These are phyloP conservation scores for Colletotrichum graminicola DNA, from an alignment of 2,329 filamentous ascomycete species.

Conservation along the genomic window DNA sequence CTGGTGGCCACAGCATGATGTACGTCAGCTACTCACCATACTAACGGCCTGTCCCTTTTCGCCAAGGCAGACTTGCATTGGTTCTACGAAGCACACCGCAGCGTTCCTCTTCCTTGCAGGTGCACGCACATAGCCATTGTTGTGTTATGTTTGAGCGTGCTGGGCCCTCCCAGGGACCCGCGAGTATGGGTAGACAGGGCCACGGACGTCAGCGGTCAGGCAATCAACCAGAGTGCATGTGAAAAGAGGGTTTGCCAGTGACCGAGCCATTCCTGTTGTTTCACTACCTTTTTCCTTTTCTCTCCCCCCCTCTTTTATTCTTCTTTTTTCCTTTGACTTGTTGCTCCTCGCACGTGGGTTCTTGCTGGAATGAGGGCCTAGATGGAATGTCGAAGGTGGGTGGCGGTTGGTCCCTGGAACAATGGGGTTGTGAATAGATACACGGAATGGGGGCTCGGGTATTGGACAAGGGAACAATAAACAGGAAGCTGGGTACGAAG, in stretches of 20 bases:
- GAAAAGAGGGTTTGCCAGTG: constrained; percentile 13
- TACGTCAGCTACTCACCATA: constrained; percentile 23
- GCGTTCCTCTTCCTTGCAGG: constrained; percentile 5
- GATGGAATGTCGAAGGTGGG: not conserved
- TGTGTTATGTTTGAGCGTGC: not conserved
- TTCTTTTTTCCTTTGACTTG: not conserved
- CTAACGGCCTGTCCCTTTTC: constrained; percentile 32
- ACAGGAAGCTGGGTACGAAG: not conserved
- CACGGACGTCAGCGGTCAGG: not conserved
- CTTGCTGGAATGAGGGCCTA: constrained; percentile 3
- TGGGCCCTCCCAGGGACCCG: not conserved
- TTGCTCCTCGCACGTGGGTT: not conserved
- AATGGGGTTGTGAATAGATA: constrained; percentile 7
- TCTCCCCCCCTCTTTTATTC: no score
- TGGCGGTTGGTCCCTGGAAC: not conserved
- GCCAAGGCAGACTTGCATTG: constrained; percentile 25
- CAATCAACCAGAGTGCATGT: not conserved
- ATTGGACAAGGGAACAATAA: not conserved
- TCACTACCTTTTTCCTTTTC: constrained; percentile 2
- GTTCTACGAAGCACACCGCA: not conserved
- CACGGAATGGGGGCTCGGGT: not conserved
- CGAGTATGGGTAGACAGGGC: not conserved
- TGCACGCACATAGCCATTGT: constrained; percentile 1
- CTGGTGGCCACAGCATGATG: constrained; percentile 7
- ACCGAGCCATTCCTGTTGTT: constrained; percentile 24